phyloP scores from a whole-genome alignment of 345 rosid genomes.

The Syzygium aqueum region DNA sequence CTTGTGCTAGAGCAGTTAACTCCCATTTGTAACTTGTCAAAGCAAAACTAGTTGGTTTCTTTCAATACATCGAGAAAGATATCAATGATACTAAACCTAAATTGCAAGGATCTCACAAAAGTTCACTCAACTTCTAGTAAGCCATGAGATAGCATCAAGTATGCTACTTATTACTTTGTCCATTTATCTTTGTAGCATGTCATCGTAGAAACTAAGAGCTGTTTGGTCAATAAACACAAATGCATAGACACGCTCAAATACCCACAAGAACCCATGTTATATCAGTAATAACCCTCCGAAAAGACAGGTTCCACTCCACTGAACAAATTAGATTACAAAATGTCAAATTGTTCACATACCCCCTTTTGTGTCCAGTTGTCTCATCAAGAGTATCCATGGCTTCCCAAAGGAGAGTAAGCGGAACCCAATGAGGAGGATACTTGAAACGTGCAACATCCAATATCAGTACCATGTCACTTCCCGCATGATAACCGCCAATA shows the following conservation, averaged over 20 bases:
- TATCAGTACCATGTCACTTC: slow-evolving; percentile 88
- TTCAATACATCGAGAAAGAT: neutral
- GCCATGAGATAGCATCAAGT: neutral
- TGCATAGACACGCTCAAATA: neutral
- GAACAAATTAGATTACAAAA: neutral
- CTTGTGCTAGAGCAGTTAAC: neutral
- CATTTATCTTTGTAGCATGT: neutral
- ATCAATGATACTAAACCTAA: neutral
- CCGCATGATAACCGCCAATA: slow-evolving; percentile 88
- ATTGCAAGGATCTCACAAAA: neutral
- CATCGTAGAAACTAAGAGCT: neutral
- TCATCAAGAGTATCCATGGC: slow-evolving; percentile 69
- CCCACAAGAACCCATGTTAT: neutral
- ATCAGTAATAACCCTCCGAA: neutral
- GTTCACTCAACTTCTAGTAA: neutral
- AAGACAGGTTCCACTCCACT: neutral
- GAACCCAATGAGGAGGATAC: slow-evolving; percentile 99
- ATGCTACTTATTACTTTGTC: neutral
- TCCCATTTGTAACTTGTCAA: neutral
- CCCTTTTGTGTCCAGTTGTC: slow-evolving; percentile 66
- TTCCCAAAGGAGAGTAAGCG: slow-evolving; percentile 87
- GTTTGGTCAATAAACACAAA: neutral
- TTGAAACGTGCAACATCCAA: slow-evolving; percentile 96
- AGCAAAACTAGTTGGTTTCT: neutral
- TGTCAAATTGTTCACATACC: slow-evolving; percentile 27